These are phyloP conservation scores for Sonneratia caseolaris DNA, from an alignment of 345 rosid genomes.

Conservation along the genomic window DNA sequence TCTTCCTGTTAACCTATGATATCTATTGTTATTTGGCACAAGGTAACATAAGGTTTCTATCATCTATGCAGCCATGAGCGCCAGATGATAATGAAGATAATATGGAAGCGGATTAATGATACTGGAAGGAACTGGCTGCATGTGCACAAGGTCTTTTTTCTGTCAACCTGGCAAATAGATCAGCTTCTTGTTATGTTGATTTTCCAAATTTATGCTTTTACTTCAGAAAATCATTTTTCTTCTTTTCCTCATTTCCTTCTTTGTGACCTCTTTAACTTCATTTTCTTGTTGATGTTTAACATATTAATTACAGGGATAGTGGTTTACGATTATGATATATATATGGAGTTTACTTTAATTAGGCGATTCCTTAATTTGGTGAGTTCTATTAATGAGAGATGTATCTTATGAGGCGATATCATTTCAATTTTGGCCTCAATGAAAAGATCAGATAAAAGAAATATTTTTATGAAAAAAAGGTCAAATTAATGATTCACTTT, in stretches of 20 bases:
- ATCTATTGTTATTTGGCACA: neutral
- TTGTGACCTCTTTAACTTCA: neutral
- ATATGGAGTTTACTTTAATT: too few species aligned
- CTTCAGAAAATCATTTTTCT: neutral
- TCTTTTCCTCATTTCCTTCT: neutral
- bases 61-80: constrained; percentile 66
- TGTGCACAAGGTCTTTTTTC: constrained; percentile 65
- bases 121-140: constrained; percentile 98
- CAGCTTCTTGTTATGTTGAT: neutral
- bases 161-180: neutral
- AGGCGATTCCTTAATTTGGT: too few species aligned
- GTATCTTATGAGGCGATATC: neutral
- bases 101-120: constrained; percentile 86
- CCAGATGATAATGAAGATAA: constrained; percentile 71
- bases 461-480: neutral
- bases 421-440: neutral
- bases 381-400: too few species aligned
- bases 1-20: neutral
- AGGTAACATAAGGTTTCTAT: neutral
- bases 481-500: neutral
- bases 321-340: too few species aligned
- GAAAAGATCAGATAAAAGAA: neutral
- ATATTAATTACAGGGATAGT: too few species aligned
- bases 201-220: neutral
- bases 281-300: neutral